Evolutionary conservation across 2,329 filamentous ascomycete genomes (phyloP).

Genomic region (Colletotrichum gigasporum): DNA sequence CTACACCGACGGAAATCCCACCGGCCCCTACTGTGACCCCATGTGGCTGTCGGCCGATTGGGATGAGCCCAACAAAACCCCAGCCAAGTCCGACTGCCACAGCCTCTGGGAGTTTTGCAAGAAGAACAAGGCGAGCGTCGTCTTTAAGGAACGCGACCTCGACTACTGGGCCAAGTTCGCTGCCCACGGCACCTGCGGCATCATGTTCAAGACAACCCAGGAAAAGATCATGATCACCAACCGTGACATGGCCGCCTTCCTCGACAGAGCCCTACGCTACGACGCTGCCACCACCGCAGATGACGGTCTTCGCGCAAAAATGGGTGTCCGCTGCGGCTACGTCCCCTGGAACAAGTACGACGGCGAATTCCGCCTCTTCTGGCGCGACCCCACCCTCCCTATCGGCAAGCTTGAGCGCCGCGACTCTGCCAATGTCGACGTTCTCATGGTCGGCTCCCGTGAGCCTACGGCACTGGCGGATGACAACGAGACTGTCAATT

Average conservation of each 20-base stretch:
- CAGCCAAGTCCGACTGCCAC: conserved; percentile 4
- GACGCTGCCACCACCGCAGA: background rate
- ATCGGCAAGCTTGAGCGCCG: background rate
- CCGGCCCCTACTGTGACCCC: conserved; percentile 10
- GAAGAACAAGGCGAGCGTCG: conserved; percentile 11
- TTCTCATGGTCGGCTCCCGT: background rate
- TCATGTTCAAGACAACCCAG: conserved; percentile 12
- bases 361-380: conserved; percentile 21
- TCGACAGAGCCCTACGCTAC: conserved; percentile 2
- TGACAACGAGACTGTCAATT: background rate
- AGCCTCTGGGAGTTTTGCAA: conserved; percentile 2
- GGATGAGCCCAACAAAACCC: background rate
- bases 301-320: background rate
- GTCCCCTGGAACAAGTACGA: background rate
- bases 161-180: conserved; percentile 14
- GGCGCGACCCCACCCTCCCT: conserved; percentile 2
- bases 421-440: background rate
- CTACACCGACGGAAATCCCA: background rate
- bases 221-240: background rate
- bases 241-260: conserved; percentile 17
- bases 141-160: conserved; percentile 15
- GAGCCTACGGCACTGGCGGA: background rate
- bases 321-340: conserved; percentile 9
- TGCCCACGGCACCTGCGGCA: conserved; percentile 17
- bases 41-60: conserved; percentile 17